Base-by-base conservation (phyloP, 2,329 filamentous ascomycete species). In the Scopulariopsis brevicaulis region DNA sequence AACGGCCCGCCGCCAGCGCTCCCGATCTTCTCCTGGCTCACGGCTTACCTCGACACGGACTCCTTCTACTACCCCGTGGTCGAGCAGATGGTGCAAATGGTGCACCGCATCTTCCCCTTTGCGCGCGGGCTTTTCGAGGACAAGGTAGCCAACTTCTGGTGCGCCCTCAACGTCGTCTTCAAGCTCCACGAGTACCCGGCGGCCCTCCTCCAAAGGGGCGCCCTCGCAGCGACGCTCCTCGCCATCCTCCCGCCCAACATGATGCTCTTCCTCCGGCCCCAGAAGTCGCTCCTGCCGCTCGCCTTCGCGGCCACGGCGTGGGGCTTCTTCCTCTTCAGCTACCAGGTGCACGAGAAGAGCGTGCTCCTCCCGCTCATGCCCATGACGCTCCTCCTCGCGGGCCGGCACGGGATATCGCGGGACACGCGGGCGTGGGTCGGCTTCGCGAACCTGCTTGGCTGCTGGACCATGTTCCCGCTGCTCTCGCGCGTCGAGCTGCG, bases 141-240 rank as follows among this genome's bases (percentile, higher is more conserved):
- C 75, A 99, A 99, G 72, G 95, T 99, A 22, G 94, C 94, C 66
- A 99, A 99, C 69, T 87, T 96, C 66, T 99, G 94, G 94, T 99
- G 94, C 69, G 87, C 91, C 4, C 78, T 93, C 58, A 95, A 97
- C 68, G 87, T 94, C 1, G 79, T 95, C 58, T 79, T 96, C 74
- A 99, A 99, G 73, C 82, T 99, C 43, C 82, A 88, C 61, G 75
- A 82, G 20, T 94, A 90, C 63, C 84, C 89, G 1, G 71, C 83
- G 2, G 78, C 81, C 8, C 70, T 90, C 6, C 81, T 99, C 34
- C 90, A 96, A 68, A 83, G 83, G 57, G 82, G 84, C 1, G 90
- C 94, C 2, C 78, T 96, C 1, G 74, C 80, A 1, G 80, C 86
- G 1, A 99, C 94, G 0, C 74, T 95, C 1, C 75, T 78, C 1